A percentile compares a stretch with the other conserved stretches of the same genome.
Evolutionary conservation across 768 basidiomycete genomes (phyloP).

Genomic region (Boletus reticuloceps): DNA sequence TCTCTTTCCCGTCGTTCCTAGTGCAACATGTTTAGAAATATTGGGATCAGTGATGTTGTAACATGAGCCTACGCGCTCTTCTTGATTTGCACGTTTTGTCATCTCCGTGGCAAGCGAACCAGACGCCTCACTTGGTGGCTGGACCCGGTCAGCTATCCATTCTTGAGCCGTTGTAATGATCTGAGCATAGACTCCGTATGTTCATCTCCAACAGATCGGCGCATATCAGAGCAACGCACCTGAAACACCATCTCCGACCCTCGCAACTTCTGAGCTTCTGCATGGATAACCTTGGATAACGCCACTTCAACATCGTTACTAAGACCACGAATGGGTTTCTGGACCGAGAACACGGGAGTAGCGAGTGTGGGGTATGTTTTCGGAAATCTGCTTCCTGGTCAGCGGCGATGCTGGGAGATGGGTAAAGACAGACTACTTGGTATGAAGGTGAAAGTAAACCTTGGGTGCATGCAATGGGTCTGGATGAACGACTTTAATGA

Average conservation of each 20-base stretch:
- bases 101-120: conserved; percentile 80
- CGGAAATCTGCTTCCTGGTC: conserved; percentile 52
- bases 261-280: conserved; percentile 60
- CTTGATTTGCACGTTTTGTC: conserved; percentile 68
- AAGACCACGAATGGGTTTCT: conserved; percentile 62
- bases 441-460: conserved; percentile 64
- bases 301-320: conserved; percentile 53
- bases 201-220: background rate
- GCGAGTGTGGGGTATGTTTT: conserved; percentile 80
- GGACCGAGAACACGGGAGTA: conserved; percentile 63
- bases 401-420: background rate
- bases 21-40: background rate
- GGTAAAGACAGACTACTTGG: conserved; percentile 47
- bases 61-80: conserved; percentile 51
- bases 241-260: conserved; percentile 81
- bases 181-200: conserved; percentile 31
- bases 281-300: conserved; percentile 57
- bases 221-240: conserved; percentile 36
- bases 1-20: conserved; percentile 55
- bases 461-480: conserved; percentile 53
- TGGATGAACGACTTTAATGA: conserved; percentile 68
- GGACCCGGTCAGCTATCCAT: conserved; percentile 61
- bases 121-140: conserved; percentile 53
- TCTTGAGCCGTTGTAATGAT: conserved; percentile 68
- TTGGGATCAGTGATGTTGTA: background rate